Evolutionary conservation across 1,284 basidiomycete genomes (phyloP), one percentile per base, ranked within the genome.

Genomic region (Stygiomarasmius scandens): DNA sequence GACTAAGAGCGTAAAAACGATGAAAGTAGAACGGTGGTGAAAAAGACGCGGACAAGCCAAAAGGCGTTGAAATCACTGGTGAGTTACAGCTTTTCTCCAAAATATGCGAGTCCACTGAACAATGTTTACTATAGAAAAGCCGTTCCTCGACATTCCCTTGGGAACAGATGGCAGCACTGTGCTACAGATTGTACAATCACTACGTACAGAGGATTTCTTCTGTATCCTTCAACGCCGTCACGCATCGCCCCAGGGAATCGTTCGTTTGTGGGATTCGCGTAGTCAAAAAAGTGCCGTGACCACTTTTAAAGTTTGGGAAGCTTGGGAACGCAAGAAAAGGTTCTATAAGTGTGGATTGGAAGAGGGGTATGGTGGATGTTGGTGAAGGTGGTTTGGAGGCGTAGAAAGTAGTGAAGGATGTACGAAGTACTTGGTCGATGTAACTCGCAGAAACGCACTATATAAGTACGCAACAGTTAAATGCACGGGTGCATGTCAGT

Each of bases 201-300:
- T 0, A 68, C 88, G 54, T 86, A 85, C 68, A 90, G 92, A 58
- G 75, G 66, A 29, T 82, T 83, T 1, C 75, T 75, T 6, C 82
- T 96, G 29, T 91, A 94, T 66, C 78, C 86, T 3, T 82, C 89
- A 0, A 90, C 90, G 4, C 92, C 94, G 0, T 89, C 91, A 0
- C 86, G 87, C 56, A 72, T 96, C 19, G 78, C 81, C 14, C 76
- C 86, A 65, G 77, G 82, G 93, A 34, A 76, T 87, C 0, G 86
- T 90, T 2, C 82, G 93, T 24, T 76, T 97, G 19, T 97, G 94
- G 94, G 95, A 98, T 71, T 73, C 94, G 25, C 80, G 94, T 1
- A 91, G 87, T 64, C 74, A 78, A 16, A 84, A 84, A 64, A 72
- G 77, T 10, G 81, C 87, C 0, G 75, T 92, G 69, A 78, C 87